Evolutionary conservation across 2,329 filamentous ascomycete species (phyloP).

Genomic region (Aspergillus ustus): DNA sequence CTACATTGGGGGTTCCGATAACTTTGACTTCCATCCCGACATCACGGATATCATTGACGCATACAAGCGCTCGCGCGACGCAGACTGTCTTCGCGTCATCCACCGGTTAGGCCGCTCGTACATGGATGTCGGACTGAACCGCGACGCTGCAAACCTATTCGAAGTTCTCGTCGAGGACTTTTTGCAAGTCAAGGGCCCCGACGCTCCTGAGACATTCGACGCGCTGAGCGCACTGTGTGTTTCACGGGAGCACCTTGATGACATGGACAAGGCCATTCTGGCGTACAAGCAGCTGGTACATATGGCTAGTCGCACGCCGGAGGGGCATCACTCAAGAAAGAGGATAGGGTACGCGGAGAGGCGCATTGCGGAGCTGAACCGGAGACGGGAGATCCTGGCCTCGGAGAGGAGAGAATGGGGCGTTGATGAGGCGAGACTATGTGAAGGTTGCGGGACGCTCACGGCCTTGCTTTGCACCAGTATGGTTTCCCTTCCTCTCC

Average conservation of each 20-base stretch:
- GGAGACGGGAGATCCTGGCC: constrained; percentile 31
- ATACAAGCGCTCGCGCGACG: constrained; percentile 30
- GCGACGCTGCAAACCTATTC: constrained; percentile 34
- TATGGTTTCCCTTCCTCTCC: constrained; percentile 17
- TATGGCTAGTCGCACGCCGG: constrained; percentile 30
- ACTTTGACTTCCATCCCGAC: constrained; percentile 36
- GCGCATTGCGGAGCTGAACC: constrained; percentile 32
- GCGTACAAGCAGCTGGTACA: constrained; percentile 34
- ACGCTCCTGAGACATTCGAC: constrained; percentile 35
- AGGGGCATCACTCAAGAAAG: constrained; percentile 31
- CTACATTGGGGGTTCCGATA: constrained; percentile 33
- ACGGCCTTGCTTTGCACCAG: constrained; percentile 33
- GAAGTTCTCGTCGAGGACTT: constrained; percentile 34
- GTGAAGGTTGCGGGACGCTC: constrained; percentile 26
- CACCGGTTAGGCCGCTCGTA: constrained; percentile 34
- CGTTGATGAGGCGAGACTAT: constrained; percentile 28
- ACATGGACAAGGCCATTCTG: constrained; percentile 34
- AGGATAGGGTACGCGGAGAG: constrained; percentile 34
- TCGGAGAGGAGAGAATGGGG: constrained; percentile 34
- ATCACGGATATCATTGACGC: constrained; percentile 33
- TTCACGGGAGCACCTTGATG: constrained; percentile 34
- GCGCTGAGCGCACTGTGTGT: constrained; percentile 37
- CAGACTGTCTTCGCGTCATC: constrained; percentile 33
- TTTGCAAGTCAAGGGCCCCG: constrained; percentile 28
- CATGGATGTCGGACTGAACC: constrained; percentile 35